Base-by-base conservation (phyloP, 2,329 filamentous ascomycete species). In the Xylaria sp. region DNA sequence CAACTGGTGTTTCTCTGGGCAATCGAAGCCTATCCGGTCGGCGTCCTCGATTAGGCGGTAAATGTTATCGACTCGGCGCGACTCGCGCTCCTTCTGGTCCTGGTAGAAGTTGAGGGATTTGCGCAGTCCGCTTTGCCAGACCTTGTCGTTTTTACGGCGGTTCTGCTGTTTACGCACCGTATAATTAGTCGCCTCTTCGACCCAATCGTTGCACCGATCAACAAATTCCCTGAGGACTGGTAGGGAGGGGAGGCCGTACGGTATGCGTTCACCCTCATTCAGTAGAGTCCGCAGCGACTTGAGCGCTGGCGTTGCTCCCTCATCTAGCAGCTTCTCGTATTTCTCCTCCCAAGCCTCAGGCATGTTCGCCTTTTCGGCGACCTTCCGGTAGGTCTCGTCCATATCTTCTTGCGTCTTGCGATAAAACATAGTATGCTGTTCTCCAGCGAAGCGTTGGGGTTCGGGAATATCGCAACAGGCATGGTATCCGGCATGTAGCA, bases 101-200 rank as follows among this genome's bases (percentile, higher is more conserved):
- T 74, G 81, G 72, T 73, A 75, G 1, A 78, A 66, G 66, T 70
- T 79, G 17, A 90, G 86, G 53, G 88, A 89, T 76, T 90, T 94
- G 52, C 88, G 83, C 69, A 85, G 86, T 57, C 88, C 85, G 71
- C 87, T 89, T 67, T 92, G 90, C 87, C 90, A 95, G 44, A 86
- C 86, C 73, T 92, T 95, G 72, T 97, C 94, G 76, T 90, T 96
- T 78, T 98, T 98, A 64, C 94, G 92, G 65, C 95, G 90, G 73
- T 96, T 96, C 78, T 97, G 94, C 79, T 97, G 94, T 80, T 99
- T 99, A 70, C 95, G 91, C 61, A 95, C 93, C 72, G 93, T 97
- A 80, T 96, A 99, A 74, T 91, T 93, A 72, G 92, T 95, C 67
- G 95, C 95, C 79, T 98, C 94, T 72, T 98, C 95, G 65, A 97